A percentile compares a stretch with the other conserved stretches of the same genome.
Conservation (phyloP, 139 green algal species). For the Micractinium sp. region DNA sequence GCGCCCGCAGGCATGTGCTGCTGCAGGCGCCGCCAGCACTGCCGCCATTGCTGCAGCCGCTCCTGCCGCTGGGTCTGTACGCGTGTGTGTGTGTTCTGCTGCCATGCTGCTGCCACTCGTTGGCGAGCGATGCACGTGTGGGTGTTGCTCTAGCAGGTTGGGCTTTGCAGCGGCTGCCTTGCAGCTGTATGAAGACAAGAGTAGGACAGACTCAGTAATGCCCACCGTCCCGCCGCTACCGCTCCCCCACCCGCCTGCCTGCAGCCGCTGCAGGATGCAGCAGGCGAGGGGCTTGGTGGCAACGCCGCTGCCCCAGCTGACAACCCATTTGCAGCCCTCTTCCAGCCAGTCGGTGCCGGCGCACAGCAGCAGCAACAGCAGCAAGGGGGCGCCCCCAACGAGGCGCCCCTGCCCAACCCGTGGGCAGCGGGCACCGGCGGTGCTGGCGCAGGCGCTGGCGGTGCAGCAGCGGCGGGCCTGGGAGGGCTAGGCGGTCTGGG, state of each 20-base stretch:
- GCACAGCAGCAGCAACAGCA: conserved; percentile 8
- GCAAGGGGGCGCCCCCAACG: conserved; percentile 69
- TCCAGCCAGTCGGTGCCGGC: conserved; percentile 29
- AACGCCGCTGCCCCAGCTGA: not conserved
- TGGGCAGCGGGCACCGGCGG: conserved; percentile 64
- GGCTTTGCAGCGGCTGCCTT: not conserved
- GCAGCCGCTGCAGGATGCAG: conserved; percentile 26
- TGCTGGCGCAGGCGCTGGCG: not conserved
- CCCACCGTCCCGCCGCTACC: not conserved
- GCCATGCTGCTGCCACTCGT: not conserved
- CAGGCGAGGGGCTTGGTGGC: not conserved
- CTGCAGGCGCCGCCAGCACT: too few relatives aligned
- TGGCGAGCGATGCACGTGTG: not conserved
- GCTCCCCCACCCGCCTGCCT: not conserved
- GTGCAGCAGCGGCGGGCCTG: not conserved
- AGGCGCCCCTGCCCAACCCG: conserved; percentile 94
- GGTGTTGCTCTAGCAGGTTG: not conserved
- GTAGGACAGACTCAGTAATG: too few relatives aligned
- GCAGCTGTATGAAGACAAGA: too few relatives aligned
- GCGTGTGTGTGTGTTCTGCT: not conserved
- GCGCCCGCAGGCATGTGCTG: too few relatives aligned
- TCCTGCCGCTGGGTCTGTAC: too few relatives aligned
- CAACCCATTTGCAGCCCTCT: conserved; percentile 50
- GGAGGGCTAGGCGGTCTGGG: conserved; percentile 31
- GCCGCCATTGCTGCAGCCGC: not conserved